Conservation (phyloP, 441 rosid genomes). For the Breynia disticha region DNA sequence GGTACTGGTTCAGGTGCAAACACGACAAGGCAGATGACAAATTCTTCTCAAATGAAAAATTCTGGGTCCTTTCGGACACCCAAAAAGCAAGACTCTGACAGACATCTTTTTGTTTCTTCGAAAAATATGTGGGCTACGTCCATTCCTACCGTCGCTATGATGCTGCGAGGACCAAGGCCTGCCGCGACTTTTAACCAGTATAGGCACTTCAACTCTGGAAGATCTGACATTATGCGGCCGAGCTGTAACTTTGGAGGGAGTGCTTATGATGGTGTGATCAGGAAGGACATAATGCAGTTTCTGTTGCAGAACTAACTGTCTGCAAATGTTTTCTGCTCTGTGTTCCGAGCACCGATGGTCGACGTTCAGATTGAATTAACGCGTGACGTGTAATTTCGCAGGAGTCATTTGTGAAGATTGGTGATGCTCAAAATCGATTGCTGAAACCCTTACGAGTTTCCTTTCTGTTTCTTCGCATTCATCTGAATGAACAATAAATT, state of each 20-base stretch:
- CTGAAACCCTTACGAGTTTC: not conserved
- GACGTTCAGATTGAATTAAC: constrained; percentile 4
- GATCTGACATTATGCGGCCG: constrained; percentile 16
- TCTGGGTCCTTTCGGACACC: constrained; percentile 24
- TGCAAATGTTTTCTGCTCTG: constrained; percentile 2
- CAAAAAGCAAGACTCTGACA: constrained; percentile 34
- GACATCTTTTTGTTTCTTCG: constrained; percentile 45
- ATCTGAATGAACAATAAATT: not conserved
- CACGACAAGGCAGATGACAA: constrained; percentile 29
- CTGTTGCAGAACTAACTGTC: constrained; percentile 34
- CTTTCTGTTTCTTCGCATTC: not conserved
- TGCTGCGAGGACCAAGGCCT: constrained; percentile 46
- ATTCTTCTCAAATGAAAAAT: constrained; percentile 28
- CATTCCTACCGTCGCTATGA: constrained; percentile 48
- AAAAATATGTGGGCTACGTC: constrained; percentile 35
- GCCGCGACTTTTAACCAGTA: constrained; percentile 42
- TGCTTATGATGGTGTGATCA: constrained; percentile 32
- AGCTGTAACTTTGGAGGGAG: constrained; percentile 17
- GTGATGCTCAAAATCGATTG: too few species aligned
- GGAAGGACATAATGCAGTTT: constrained; percentile 77
- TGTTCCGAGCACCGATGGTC: constrained; percentile 1
- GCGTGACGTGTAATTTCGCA: not conserved
- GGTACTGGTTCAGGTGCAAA: constrained; percentile 20
- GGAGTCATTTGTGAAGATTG: too few species aligned
- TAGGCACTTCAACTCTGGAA: constrained; percentile 35